These are phyloP conservation scores for Kappamyces sp. DNA, from an alignment of 192 early-diverging fungal genomes.

Conservation along the genomic window DNA sequence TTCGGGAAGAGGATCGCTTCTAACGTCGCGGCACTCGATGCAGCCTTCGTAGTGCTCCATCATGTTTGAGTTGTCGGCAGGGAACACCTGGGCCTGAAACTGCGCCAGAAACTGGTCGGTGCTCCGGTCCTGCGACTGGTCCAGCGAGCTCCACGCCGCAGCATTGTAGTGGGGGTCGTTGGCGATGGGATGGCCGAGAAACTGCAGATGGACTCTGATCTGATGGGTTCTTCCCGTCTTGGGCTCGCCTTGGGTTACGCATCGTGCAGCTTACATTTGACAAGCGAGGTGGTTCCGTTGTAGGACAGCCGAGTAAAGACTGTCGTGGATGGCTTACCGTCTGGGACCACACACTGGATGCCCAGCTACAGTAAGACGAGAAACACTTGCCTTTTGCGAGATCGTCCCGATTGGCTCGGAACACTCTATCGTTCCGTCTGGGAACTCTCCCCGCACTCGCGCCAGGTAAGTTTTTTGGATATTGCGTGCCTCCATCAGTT, in stretches of 20 bases:
- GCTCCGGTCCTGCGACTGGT: constrained; percentile 15
- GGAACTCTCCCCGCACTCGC: constrained; percentile 84
- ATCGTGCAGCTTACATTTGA: constrained; percentile 47
- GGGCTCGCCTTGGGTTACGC: constrained; percentile 48
- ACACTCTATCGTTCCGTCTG: constrained; percentile 47
- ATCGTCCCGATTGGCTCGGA: constrained; percentile 78
- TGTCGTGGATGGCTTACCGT: constrained; percentile 81
- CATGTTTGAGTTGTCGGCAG: constrained; percentile 6
- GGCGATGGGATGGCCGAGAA: constrained; percentile 85
- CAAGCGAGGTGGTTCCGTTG: constrained; percentile 67
- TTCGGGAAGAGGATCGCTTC: constrained; percentile 65
- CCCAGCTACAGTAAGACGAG: constrained; percentile 52
- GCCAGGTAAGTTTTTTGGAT: constrained; percentile 87
- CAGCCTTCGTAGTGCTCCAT: constrained; percentile 35
- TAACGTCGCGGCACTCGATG: constrained; percentile 50
- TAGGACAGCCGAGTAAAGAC: constrained; percentile 61
- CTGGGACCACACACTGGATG: neutral
- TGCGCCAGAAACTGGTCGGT: constrained; percentile 19
- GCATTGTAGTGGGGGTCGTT: constrained; percentile 91
- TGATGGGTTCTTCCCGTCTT: constrained; percentile 94
- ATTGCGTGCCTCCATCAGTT: constrained; percentile 54
- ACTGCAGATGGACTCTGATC: constrained; percentile 94
- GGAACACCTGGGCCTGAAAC: constrained; percentile 8
- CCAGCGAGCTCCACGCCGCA: constrained; percentile 73
- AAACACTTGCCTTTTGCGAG: constrained; percentile 78